phyloP scores from a whole-genome alignment of 2,329 filamentous ascomycete genomes.

The Colletotrichum phormii region DNA sequence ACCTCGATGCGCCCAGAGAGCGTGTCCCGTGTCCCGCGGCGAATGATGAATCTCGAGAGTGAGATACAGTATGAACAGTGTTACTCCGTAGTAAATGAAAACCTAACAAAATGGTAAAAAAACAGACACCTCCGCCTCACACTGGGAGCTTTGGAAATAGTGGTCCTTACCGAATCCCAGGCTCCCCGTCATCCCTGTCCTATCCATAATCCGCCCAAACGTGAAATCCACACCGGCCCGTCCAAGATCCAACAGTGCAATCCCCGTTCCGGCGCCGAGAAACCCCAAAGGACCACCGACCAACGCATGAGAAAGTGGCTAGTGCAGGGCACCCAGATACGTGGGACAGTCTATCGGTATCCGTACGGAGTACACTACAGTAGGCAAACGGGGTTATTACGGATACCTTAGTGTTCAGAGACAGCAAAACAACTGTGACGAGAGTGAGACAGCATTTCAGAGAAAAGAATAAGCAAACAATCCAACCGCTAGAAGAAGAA shows the following conservation, averaged over 20 bases:
- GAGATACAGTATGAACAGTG: background rate
- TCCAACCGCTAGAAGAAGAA: background rate
- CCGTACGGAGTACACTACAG: background rate
- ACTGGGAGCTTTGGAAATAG: background rate
- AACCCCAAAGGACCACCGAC: constrained; percentile 5
- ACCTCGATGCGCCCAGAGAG: constrained; percentile 15
- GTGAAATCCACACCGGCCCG: background rate
- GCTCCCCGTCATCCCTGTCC: background rate
- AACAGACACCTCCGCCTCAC: background rate
- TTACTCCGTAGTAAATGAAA: background rate
- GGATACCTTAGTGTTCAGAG: background rate
- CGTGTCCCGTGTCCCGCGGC: background rate
- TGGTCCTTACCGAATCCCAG: background rate
- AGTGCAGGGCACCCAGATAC: constrained; percentile 4
- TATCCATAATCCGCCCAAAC: background rate
- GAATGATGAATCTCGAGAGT: background rate
- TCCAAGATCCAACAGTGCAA: background rate
- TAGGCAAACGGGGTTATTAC: background rate
- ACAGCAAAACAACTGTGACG: background rate
- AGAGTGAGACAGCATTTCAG: background rate
- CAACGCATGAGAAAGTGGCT: background rate
- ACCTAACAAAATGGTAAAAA: background rate
- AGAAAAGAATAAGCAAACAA: too few relatives aligned
- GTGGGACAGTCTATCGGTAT: background rate
- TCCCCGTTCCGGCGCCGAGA: constrained; percentile 2